phyloP scores from a whole-genome alignment of 1,139 yeast genomes.

The Taphrina communis region DNA sequence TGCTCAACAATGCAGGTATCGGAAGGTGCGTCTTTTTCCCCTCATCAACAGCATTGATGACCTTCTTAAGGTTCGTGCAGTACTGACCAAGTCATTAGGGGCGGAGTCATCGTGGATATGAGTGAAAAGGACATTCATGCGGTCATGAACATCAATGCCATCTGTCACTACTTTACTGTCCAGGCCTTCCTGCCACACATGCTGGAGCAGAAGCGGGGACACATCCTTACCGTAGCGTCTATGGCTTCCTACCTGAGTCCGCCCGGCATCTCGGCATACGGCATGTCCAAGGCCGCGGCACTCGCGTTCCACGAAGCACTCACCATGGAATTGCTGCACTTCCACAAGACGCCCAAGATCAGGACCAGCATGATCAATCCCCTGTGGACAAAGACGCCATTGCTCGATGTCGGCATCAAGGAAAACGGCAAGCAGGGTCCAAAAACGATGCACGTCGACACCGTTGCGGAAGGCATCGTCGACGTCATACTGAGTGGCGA shows the following conservation, averaged over 20 bases:
- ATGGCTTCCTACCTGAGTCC: conserved; percentile 66
- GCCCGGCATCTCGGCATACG: conserved; percentile 61
- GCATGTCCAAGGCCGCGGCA: conserved; percentile 87
- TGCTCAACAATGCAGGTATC: conserved; percentile 86
- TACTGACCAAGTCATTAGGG: conserved; percentile 50
- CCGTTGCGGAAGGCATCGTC: conserved; percentile 36
- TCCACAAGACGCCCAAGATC: conserved; percentile 65
- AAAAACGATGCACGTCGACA: conserved; percentile 39
- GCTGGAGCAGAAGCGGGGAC: conserved; percentile 66
- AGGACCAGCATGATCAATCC: conserved; percentile 35
- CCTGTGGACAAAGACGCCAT: conserved; percentile 38
- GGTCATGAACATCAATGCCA: conserved; percentile 67
- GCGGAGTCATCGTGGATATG: conserved; percentile 61
- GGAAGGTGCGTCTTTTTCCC: conserved; percentile 48
- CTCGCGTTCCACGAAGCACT: conserved; percentile 84
- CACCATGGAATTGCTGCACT: conserved; percentile 70
- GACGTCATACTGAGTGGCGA: conserved; percentile 32
- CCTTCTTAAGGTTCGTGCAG: background rate
- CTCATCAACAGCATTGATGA: background rate
- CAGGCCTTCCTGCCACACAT: conserved; percentile 75
- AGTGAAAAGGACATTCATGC: conserved; percentile 52
- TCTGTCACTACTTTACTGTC: conserved; percentile 74
- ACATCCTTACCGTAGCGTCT: conserved; percentile 81
- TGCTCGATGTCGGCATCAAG: conserved; percentile 30
- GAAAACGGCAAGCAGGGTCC: conserved; percentile 36